Percentiles rank a stretch among this genome's conserved stretches.
Conservation (phyloP, 78 protist genomes). For the Creolimax fragrantissima region DNA sequence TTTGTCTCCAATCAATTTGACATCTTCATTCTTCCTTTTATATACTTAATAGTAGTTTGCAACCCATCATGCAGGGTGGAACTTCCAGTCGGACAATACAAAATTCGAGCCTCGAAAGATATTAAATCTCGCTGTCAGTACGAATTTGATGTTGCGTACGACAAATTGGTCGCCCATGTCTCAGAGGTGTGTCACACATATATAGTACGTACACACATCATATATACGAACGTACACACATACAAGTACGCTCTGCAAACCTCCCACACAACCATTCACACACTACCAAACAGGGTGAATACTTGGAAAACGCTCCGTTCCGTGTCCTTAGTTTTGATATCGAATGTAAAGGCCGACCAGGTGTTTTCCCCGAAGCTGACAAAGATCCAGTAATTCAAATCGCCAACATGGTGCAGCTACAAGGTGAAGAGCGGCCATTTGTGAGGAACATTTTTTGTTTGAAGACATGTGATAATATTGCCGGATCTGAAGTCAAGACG, state of each 20-base stretch:
- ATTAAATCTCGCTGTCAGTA: conserved; percentile 25
- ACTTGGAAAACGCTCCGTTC: conserved; percentile 81
- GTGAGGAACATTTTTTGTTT: conserved; percentile 70
- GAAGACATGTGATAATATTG: conserved; percentile 77
- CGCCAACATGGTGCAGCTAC: conserved; percentile 60
- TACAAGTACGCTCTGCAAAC: too few species aligned
- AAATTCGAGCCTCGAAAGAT: not conserved
- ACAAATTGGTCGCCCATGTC: conserved; percentile 17
- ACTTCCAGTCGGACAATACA: conserved; percentile 68
- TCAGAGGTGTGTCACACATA: conserved; percentile 26
- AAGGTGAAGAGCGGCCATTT: conserved; percentile 28
- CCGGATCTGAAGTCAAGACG: conserved; percentile 79
- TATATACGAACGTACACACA: too few species aligned
- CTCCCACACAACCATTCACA: too few species aligned
- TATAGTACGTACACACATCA: conserved; percentile 85
- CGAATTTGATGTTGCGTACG: conserved; percentile 38
- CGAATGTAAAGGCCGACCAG: conserved; percentile 94
- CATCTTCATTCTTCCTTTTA: too few species aligned
- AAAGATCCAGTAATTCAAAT: conserved; percentile 97
- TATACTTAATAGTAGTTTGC: too few species aligned
- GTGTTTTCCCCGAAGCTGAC: conserved; percentile 95
- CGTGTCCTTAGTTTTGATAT: conserved; percentile 91
- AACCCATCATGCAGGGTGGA: too few species aligned
- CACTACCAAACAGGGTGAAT: conserved; percentile 45
- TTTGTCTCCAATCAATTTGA: too few species aligned